phyloP scores from a whole-genome alignment of 2,329 filamentous ascomycete genomes.

The Epichloe sp. region DNA sequence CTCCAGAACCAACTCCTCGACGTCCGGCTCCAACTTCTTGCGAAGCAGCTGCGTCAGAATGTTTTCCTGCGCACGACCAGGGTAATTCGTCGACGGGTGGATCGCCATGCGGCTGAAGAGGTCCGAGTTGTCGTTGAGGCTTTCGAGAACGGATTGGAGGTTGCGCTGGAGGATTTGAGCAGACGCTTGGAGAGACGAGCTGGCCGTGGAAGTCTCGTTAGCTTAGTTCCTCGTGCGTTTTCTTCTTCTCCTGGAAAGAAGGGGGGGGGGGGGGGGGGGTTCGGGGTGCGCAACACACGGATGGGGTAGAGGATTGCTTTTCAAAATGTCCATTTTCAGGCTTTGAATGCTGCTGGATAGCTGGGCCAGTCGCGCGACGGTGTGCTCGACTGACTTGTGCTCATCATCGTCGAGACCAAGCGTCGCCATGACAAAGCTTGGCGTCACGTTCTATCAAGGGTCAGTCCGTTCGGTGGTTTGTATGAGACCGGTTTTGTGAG shows the following conservation, averaged over 20 bases:
- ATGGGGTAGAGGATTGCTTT: constrained; percentile 52
- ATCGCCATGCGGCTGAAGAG: constrained; percentile 59
- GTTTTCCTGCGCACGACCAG: constrained; percentile 51
- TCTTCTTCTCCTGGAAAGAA: not conserved
- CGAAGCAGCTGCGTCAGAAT: constrained; percentile 59
- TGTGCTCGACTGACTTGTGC: constrained; percentile 57
- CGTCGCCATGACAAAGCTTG: constrained; percentile 20
- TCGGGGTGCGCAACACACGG: constrained; percentile 33
- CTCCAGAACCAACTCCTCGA: constrained; percentile 59
- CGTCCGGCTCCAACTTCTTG: constrained; percentile 70
- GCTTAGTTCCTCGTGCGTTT: not conserved
- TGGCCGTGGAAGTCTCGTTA: constrained; percentile 17
- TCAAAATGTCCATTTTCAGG: constrained; percentile 45
- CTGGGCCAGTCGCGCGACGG: constrained; percentile 53
- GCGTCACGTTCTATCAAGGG: not conserved
- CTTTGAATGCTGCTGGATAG: constrained; percentile 56
- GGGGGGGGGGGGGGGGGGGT: too few relatives aligned
- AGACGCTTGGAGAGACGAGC: constrained; percentile 59
- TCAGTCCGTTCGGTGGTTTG: not conserved
- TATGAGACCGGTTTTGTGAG: not conserved
- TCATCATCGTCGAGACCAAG: constrained; percentile 45
- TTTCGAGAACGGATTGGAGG: constrained; percentile 51
- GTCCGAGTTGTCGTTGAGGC: constrained; percentile 50
- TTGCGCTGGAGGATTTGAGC: constrained; percentile 59
- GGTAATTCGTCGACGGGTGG: constrained; percentile 65